Conservation (phyloP, 2,329 filamentous ascomycete genomes). For the Colletotrichum coccodes region DNA sequence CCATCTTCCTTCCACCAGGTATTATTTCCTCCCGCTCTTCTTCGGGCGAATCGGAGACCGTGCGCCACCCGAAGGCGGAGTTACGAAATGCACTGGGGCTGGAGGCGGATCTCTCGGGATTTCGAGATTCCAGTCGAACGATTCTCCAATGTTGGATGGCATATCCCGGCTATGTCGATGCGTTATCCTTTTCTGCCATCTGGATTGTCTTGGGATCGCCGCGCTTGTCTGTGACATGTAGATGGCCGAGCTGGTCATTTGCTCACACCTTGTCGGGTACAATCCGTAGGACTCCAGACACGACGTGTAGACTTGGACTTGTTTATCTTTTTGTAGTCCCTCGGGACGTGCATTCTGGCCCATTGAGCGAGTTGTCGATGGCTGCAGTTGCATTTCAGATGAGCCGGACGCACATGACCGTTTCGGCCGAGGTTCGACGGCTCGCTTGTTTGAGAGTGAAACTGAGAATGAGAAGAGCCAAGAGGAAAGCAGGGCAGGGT, state of each 20-base stretch:
- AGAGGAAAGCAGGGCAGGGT: not conserved
- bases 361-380: not conserved
- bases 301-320: not conserved
- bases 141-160: not conserved
- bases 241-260: not conserved
- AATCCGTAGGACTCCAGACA: too few species aligned
- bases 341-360: too few species aligned
- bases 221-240: not conserved
- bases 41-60: not conserved
- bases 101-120: not conserved
- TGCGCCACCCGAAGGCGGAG: conserved; percentile 1
- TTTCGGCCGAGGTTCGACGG: not conserved
- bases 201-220: not conserved
- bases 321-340: too few species aligned
- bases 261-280: too few species aligned
- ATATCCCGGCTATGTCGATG: not conserved
- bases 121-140: conserved; percentile 7
- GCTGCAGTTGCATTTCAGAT: not conserved
- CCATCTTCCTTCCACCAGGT: not conserved
- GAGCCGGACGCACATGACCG: not conserved
- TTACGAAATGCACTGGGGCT: not conserved
- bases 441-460: not conserved
- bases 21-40: not conserved
- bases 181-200: conserved; percentile 10
- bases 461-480: not conserved